A percentile compares a stretch with the other conserved stretches of the same genome.
phyloP scores from a whole-genome alignment of 352 stramenopile genomes.

The Globisporangium megalacanthum region DNA sequence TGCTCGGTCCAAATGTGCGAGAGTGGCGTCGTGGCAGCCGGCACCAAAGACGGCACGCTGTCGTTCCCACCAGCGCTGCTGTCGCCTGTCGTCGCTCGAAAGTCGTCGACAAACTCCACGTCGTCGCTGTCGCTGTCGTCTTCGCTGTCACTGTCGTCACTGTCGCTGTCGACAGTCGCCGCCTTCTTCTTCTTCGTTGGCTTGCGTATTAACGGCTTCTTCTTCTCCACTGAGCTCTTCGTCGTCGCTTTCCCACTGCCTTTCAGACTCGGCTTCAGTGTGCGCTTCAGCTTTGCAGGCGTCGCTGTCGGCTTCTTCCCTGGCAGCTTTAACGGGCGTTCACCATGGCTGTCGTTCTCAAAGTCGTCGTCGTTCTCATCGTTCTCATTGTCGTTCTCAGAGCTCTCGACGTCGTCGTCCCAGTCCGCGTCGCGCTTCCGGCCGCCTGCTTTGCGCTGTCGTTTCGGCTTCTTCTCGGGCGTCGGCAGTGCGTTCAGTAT shows the following conservation, averaged over 20 bases:
- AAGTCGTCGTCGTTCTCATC: conserved; percentile 4
- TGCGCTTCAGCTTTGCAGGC: conserved; percentile 1
- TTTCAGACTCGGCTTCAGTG: neutral
- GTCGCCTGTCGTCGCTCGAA: neutral
- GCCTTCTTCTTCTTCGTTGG: neutral
- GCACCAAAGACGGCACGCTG: neutral
- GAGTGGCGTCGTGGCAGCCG: conserved; percentile 22
- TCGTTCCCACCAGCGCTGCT: neutral
- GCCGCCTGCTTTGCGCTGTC: conserved; percentile 14
- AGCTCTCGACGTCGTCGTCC: conserved; percentile 1
- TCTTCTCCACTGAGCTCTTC: neutral
- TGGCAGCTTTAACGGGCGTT: neutral
- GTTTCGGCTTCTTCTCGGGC: conserved; percentile 19
- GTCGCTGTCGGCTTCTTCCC: neutral
- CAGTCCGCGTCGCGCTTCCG: conserved; percentile 13
- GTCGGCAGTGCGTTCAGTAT: conserved; percentile 24
- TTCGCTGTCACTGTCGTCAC: conserved; percentile 3
- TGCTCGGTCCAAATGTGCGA: conserved; percentile 52
- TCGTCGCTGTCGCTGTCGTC: conserved; percentile 6
- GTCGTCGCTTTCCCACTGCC: neutral
- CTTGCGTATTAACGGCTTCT: neutral
- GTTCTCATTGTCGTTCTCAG: conserved; percentile 1
- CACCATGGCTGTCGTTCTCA: neutral
- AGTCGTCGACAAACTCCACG: conserved; percentile 13
- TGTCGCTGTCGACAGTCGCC: neutral